Base-by-base conservation (phyloP, 164 flowering plant genomes). In the Dillenia suffruticosa region DNA sequence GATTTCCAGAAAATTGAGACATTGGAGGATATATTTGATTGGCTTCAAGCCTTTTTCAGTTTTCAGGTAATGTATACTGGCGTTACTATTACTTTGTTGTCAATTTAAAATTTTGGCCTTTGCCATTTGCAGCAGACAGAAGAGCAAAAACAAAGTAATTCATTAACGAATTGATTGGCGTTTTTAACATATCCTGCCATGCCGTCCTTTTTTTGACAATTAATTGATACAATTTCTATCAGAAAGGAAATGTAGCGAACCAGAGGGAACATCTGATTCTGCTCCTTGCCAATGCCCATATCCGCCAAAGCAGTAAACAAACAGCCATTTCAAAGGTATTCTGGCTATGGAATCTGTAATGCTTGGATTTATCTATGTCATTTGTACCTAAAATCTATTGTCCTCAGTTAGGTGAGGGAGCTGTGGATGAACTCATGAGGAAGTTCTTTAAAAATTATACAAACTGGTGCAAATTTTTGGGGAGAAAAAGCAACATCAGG, bases 391-490 rank as follows among this genome's bases (percentile, higher is more conserved):
- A 19, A 19, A 19, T 19, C 22, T 19, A 19, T 19, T 76, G 53
- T 5, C 40, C 74, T 71, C 84, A 95, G 99, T 87, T 95, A 58
- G 99, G 88, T 76, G 98, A 92, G 44, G 80, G 96, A 63, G 99
- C 99, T 57, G 78, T 90, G 49, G 89, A 88, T 82, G 86, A 89
- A 40, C 85, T 95, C 10, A 90, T 88, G 98, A 76, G 64, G 68
- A 90, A 87, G 72, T 76, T 87, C 19, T 95, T 95, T 61, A 95
- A 95, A 75, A 92, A 95, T 70, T 95, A 95, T 74, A 95, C 85
- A 72, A 90, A 81, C 40, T 95, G 99, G 99, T 95, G 97, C 81
- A 95, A 95, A 63, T 95, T 83, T 74, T 77, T 92, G 80, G 99
- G 97, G 54, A 72, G 87, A 51, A 95, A 89, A 77, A 92, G 85